Base-by-base conservation (phyloP, 768 basidiomycete genomes). In the Kwoniella sp. region DNA sequence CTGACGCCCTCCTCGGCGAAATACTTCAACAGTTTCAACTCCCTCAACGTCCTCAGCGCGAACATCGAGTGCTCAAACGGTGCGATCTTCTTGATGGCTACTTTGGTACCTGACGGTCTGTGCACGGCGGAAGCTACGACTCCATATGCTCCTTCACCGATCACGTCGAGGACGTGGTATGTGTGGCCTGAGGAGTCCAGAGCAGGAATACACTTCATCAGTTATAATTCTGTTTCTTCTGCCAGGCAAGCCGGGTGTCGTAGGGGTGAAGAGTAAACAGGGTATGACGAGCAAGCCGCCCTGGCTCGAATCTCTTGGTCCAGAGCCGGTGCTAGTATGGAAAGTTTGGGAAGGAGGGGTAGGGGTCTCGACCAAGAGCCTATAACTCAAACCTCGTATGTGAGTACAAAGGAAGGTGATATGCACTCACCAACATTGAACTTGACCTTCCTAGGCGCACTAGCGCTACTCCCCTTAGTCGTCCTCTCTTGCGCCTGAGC, bases 31-130 rank as follows among this genome's bases (percentile, higher is more conserved):
- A 96, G 84, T 82, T 96, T 95, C 79, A 96, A 85, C 82, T 96
- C 94, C 66, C 93, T 86, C 58, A 96, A 83, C n/a, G 93, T 95
- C 55, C 78, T 69, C 58, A 93, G 84, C 77, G 91, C 92, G 83
- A 93, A 94, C 91, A 95, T 92, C 63, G 92, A 89, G 77, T 94
- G 93, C 79, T 95, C 93, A 72, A 95, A 96, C 4, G 93, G 93
- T 0, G 90, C 88, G 82, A 96, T 93, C 83, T 91, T 91, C 85
- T 96, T 96, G 85, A 96, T 93, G 60, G 94, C 94, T 66, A 98
- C 95, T 81, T 92, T 92, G 65, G 91, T 89, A 58, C 89, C 88
- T 58, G 90, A 91, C 1, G 92, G 89, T 67, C 87, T 81, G 78
- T 98, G 93, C 2, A 93, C 83, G 4, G 94, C 94, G 25, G 93